Evolutionary conservation across 768 basidiomycete species (phyloP), one percentile per base, ranked within the genome.

Genomic region (Trametes meyenii): DNA sequence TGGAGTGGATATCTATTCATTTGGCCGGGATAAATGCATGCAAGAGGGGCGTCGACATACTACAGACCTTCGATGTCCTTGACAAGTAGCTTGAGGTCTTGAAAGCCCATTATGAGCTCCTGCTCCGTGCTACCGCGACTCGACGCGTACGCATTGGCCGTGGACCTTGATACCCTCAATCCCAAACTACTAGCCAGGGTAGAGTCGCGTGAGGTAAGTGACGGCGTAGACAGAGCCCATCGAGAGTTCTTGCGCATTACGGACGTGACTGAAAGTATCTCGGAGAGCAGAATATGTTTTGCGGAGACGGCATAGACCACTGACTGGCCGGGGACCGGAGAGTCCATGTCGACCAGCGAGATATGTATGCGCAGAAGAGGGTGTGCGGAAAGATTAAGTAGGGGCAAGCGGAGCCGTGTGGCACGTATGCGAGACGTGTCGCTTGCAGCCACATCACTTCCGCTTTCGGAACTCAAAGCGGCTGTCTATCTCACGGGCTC

Each of bases 171-270:
- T 67, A 89, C 82, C 51, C 89, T 81, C 46, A 92, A 82, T 29
- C 91, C 91, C 43, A 90, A 83, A 68, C 87, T 88, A 69, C 80
- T 88, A 49, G 89, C 89, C 42, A 94, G 76, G 2, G 85, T 82
- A 19, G 87, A 83, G 69, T 89, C 89, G 64, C 84, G 80, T 51
- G 83, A 76, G 44, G 68, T 80, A 68, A 85, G 79, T 24, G 83
- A 83, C 69, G 86, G 84, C 55, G 81, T 83, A 46, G 84, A 83
- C 13, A 90, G 86, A 17, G 96, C 90, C 96, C 96, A 98, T 45
- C 97, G 86, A 48, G 96, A 94, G 77, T 98, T 98, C 79, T 95
- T 94, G 74, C 96, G 91, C 96, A 99, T 98, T 19, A 86, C 83
- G 2, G 92, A 90, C 38, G 94, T 97, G 66, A 98, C 92, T 17